Evolutionary conservation across 257 asterid species (phyloP).

Genomic region (Primulina tabacum): DNA sequence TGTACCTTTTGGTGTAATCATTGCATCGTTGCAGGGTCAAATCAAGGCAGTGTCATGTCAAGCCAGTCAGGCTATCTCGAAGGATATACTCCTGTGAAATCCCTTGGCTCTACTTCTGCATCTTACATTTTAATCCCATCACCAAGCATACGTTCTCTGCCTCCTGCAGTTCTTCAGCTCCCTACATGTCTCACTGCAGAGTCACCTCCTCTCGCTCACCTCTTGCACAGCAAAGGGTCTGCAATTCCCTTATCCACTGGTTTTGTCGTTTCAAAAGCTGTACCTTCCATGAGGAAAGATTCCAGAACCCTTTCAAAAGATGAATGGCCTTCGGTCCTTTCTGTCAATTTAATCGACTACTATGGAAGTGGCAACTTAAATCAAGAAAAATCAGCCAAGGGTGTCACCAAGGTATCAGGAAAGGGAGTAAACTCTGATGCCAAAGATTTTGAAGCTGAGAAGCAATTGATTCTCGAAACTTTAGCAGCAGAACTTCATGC

Average conservation of each 20-base stretch:
- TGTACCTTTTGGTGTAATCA: conserved; percentile 15
- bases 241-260: conserved; percentile 85
- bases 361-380: conserved; percentile 64
- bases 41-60: conserved; percentile 60
- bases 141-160: conserved; percentile 86
- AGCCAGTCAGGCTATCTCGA: conserved; percentile 75
- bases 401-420: conserved; percentile 48
- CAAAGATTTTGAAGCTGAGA: conserved; percentile 66
- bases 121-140: conserved; percentile 85
- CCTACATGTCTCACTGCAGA: conserved; percentile 95
- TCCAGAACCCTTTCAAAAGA: conserved; percentile 56
- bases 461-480: conserved; percentile 62
- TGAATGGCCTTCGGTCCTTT: conserved; percentile 95
- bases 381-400: conserved; percentile 59
- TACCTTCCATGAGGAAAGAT: conserved; percentile 87
- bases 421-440: conserved; percentile 52
- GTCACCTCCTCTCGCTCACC: conserved; percentile 97
- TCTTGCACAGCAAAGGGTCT: conserved; percentile 94
- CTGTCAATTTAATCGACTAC: conserved; percentile 79
- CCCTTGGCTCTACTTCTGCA: conserved; percentile 80
- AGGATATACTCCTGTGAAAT: conserved; percentile 89
- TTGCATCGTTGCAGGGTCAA: conserved; percentile 53
- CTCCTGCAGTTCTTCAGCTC: conserved; percentile 81
- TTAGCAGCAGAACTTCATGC: conserved; percentile 96
- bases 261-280: conserved; percentile 89